Evolutionary conservation across 2,329 filamentous ascomycete species (phyloP).

Genomic region (Nemania bipapillata): DNA sequence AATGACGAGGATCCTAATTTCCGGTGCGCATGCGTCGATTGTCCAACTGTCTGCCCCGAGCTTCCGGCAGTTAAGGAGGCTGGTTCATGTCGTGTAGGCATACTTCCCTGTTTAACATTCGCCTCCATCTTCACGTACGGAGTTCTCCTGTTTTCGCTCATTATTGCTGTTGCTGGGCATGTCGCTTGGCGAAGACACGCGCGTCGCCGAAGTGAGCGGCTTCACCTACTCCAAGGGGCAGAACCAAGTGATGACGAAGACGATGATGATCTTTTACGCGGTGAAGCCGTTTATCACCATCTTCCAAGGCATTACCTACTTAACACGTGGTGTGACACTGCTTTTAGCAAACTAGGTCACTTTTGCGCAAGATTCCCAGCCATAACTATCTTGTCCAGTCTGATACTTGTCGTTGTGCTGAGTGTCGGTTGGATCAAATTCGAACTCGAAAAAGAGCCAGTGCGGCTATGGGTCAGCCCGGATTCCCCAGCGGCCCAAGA

Average conservation of each 20-base stretch:
- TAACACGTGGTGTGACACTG: slow-evolving; percentile 82
- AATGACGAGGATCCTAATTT: slow-evolving; percentile 88
- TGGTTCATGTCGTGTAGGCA: slow-evolving; percentile 81
- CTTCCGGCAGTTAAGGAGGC: slow-evolving; percentile 78
- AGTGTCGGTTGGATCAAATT: slow-evolving; percentile 91
- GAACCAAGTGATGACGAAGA: slow-evolving; percentile 91
- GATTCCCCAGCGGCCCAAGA: slow-evolving; percentile 89
- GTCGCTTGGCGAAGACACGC: slow-evolving; percentile 79
- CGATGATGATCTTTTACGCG: slow-evolving; percentile 84
- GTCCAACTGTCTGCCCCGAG: slow-evolving; percentile 83
- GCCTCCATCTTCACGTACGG: slow-evolving; percentile 88
- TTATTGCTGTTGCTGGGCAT: slow-evolving; percentile 75
- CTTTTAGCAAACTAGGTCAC: slow-evolving; percentile 83
- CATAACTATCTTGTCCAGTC: slow-evolving; percentile 79
- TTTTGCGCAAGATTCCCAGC: slow-evolving; percentile 83
- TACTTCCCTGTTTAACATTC: slow-evolving; percentile 93
- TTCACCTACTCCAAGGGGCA: slow-evolving; percentile 87
- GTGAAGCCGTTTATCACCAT: slow-evolving; percentile 79
- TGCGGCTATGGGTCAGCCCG: slow-evolving; percentile 95
- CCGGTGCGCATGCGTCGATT: slow-evolving; percentile 93
- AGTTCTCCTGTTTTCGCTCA: slow-evolving; percentile 74
- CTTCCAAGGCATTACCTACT: slow-evolving; percentile 82
- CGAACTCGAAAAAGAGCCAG: slow-evolving; percentile 88
- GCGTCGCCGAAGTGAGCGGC: slow-evolving; percentile 78
- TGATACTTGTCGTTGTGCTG: slow-evolving; percentile 80